These are phyloP conservation scores for Fusarium beomiforme DNA, from an alignment of 2,329 filamentous ascomycete species.

Conservation along the genomic window DNA sequence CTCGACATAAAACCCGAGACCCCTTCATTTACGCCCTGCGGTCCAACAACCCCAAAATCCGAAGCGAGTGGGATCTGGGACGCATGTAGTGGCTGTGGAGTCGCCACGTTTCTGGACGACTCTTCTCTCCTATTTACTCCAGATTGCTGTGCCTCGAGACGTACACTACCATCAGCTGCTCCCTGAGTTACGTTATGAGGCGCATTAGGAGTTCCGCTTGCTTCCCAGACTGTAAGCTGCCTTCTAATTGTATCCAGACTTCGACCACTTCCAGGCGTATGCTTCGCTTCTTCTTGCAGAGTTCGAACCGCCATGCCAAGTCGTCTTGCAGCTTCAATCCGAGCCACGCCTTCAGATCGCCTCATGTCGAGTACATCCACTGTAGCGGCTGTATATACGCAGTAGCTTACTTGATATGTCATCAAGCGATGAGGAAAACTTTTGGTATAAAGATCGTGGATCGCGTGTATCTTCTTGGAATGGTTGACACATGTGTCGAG, in stretches of 20 bases:
- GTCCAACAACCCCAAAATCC: background rate
- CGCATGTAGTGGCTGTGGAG: background rate
- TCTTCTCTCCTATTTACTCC: background rate
- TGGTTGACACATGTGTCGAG: background rate
- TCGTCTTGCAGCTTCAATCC: background rate
- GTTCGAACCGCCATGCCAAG: background rate
- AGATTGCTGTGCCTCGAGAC: background rate
- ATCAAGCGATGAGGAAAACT: background rate
- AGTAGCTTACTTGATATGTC: background rate
- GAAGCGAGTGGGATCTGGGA: background rate
- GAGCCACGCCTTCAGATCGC: background rate
- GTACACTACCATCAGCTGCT: background rate
- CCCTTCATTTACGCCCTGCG: background rate
- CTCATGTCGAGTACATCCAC: background rate
- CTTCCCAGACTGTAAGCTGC: background rate
- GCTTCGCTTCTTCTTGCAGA: background rate
- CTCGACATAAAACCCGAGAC: background rate
- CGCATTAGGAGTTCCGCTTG: background rate
- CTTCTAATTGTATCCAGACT: background rate
- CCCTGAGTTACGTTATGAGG: background rate
- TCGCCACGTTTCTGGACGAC: background rate
- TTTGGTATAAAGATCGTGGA: background rate
- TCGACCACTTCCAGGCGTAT: background rate
- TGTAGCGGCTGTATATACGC: background rate
- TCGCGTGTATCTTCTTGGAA: background rate